These are phyloP conservation scores for Mycena polygramma DNA, from an alignment of 768 basidiomycete genomes.

Conservation along the genomic window DNA sequence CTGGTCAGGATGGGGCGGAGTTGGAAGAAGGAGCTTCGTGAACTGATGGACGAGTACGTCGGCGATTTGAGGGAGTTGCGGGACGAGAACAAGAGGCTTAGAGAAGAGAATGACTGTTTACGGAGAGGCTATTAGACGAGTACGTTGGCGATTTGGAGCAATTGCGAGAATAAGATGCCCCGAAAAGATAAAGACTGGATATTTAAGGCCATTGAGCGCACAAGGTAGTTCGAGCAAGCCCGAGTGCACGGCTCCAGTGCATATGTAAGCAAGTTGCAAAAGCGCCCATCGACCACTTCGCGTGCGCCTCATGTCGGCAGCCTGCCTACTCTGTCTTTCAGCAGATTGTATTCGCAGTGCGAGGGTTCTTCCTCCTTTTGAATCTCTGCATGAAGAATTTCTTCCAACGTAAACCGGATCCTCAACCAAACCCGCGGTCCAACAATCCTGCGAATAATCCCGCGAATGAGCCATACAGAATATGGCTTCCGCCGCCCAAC, in stretches of 20 bases:
- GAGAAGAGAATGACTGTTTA: slow-evolving; percentile 77
- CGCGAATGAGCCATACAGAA: slow-evolving; percentile 31
- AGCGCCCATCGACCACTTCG: slow-evolving; percentile 33
- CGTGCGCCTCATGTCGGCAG: slow-evolving; percentile 37
- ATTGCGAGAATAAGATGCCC: too few species aligned
- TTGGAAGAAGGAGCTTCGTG: slow-evolving; percentile 75
- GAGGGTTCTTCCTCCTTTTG: slow-evolving; percentile 10
- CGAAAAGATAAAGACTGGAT: too few species aligned
- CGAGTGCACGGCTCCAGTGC: not conserved
- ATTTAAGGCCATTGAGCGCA: too few species aligned
- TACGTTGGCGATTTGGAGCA: too few species aligned
- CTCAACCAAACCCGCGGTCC: slow-evolving; percentile 23
- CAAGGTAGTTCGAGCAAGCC: not conserved
- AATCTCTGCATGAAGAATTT: slow-evolving; percentile 34
- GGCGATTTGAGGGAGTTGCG: slow-evolving; percentile 70
- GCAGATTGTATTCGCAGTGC: slow-evolving; percentile 24
- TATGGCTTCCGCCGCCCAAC: slow-evolving; percentile 34
- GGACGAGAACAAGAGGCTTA: slow-evolving; percentile 76
- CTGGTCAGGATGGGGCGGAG: slow-evolving; percentile 77
- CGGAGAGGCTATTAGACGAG: slow-evolving; percentile 56
- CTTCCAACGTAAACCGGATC: slow-evolving; percentile 36
- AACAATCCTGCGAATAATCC: slow-evolving; percentile 10
- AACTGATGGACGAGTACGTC: slow-evolving; percentile 71
- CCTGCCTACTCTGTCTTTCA: slow-evolving; percentile 35
- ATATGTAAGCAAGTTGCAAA: slow-evolving; percentile 14